A percentile compares a stretch with the other conserved stretches of the same genome.
Conservation (phyloP, 2,329 filamentous ascomycete genomes). For the Stachybotrys chartarum region DNA sequence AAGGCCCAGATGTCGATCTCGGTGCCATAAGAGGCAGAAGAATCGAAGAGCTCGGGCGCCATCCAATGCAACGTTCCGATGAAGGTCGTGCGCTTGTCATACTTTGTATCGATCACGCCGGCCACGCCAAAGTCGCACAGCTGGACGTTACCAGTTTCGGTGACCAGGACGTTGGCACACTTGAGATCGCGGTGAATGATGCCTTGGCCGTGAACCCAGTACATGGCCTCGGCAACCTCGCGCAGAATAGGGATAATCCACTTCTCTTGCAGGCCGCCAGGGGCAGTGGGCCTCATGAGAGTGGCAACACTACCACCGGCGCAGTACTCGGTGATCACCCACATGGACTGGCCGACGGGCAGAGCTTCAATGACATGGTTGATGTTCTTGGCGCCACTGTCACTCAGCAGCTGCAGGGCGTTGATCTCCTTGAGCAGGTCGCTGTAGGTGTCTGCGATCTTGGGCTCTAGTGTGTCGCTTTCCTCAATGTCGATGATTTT, state of each 20-base stretch:
- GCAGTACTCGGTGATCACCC: slow-evolving; percentile 85
- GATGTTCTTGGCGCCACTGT: slow-evolving; percentile 70
- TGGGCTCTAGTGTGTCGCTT: slow-evolving; percentile 60
- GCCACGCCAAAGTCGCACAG: slow-evolving; percentile 82
- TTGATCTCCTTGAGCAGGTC: slow-evolving; percentile 64
- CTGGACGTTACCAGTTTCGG: slow-evolving; percentile 69
- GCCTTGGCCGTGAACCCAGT: slow-evolving; percentile 60
- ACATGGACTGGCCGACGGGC: slow-evolving; percentile 71
- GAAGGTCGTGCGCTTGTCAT: slow-evolving; percentile 72
- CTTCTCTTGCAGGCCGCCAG: slow-evolving; percentile 60
- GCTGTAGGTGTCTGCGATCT: slow-evolving; percentile 58
- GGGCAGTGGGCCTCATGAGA: slow-evolving; percentile 60
- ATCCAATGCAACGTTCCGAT: slow-evolving; percentile 84
- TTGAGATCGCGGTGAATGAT: slow-evolving; percentile 69
- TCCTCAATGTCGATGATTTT: slow-evolving; percentile 84
- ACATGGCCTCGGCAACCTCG: slow-evolving; percentile 58
- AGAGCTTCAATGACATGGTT: slow-evolving; percentile 76
- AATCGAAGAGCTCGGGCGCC: slow-evolving; percentile 70
- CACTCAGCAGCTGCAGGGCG: slow-evolving; percentile 64
- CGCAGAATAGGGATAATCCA: slow-evolving; percentile 62
- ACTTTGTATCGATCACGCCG: slow-evolving; percentile 66
- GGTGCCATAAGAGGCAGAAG: slow-evolving; percentile 57
- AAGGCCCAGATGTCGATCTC: slow-evolving; percentile 82
- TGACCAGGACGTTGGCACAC: slow-evolving; percentile 73
- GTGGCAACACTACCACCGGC: slow-evolving; percentile 76